Base-by-base conservation (phyloP, 768 basidiomycete genomes). In the Suillus subalutaceus region DNA sequence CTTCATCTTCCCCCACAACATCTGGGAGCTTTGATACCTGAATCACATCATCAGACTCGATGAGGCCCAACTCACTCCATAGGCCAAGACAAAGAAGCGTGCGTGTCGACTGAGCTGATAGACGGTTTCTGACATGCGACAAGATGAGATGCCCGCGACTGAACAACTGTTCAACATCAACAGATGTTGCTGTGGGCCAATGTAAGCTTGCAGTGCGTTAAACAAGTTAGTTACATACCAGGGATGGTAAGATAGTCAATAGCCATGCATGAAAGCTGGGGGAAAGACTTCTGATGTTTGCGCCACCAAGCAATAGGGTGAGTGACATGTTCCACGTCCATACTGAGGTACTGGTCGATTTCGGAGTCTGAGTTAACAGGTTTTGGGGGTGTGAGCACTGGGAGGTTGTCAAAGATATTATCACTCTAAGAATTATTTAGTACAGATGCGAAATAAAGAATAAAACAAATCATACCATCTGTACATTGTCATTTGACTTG, bases 201-300 rank as follows among this genome's bases (percentile, higher is more conserved):
- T 70, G 71, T 44, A 16, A 65, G 70, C 6, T 66, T 6, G 35
- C 0, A 66, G 59, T 40, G 68, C 56, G 6, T 69, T 71, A 76
- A 4, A 80, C 0, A 71, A 65, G 1, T 63, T 67, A 7, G 63
- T 43, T 43, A 74, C 72, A n/a, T 63, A 77, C 77, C 74, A 4
- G 74, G 78, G 53, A 79, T 75, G 10, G 65, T 67, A 2, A 77
- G 68, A 52, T 80, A 79, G 61, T 80, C 75, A 1, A 77, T 50
- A 4, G 75, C 79, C 79, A 82, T 79, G 0, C 71, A 65, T 1
- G 73, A 76, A 1, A 80, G 74, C 13, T 62, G 61, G n/a, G n/a
- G 72, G 75, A 8, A 79, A 68, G 26, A 70, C 61, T 62, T 79
- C 73, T 44, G 79, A 79, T 1, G 2, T 9, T 38, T 1, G 38